phyloP scores from a whole-genome alignment of 371 early-diverging fungal genomes.

The Mucor irregularis region DNA sequence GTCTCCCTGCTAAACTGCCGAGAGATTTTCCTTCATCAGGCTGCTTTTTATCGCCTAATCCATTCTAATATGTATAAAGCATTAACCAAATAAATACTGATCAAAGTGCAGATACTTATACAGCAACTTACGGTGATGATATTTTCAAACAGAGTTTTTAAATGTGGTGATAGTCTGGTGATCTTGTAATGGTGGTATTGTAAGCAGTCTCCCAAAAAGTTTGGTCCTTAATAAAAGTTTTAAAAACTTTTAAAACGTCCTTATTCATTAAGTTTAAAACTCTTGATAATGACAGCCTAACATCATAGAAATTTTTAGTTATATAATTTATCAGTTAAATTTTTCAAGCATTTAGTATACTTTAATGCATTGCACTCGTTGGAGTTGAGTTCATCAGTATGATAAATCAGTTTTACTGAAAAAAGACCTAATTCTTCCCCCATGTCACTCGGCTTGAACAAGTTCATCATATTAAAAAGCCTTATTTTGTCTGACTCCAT shows the following conservation, averaged over 20 bases:
- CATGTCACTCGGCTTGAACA: conserved; percentile 13
- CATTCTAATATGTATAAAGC: no score
- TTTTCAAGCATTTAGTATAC: conserved; percentile 9
- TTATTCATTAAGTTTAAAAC: conserved; percentile 9
- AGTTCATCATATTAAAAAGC: conserved; percentile 12
- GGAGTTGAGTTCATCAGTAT: conserved; percentile 9
- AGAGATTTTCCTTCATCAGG: no score
- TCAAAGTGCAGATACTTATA: no score
- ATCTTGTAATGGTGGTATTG: conserved; percentile 11
- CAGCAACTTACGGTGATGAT: conserved; percentile 16
- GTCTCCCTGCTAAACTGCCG: no score
- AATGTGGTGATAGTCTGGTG: no score
- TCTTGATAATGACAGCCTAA: conserved; percentile 17
- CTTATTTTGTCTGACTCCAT: no score
- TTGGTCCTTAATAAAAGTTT: conserved; percentile 14
- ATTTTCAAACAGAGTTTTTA: no score
- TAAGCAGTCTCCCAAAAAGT: conserved; percentile 10
- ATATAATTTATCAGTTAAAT: conserved; percentile 7
- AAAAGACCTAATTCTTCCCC: conserved; percentile 12
- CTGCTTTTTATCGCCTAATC: no score
- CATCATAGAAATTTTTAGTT: conserved; percentile 5
- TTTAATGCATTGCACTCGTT: conserved; percentile 13
- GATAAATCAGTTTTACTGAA: conserved; percentile 8
- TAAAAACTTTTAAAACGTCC: conserved; percentile 13
- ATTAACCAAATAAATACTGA: no score